phyloP scores from a whole-genome alignment of 1,284 basidiomycete species.

The Porogramme epimiltina region DNA sequence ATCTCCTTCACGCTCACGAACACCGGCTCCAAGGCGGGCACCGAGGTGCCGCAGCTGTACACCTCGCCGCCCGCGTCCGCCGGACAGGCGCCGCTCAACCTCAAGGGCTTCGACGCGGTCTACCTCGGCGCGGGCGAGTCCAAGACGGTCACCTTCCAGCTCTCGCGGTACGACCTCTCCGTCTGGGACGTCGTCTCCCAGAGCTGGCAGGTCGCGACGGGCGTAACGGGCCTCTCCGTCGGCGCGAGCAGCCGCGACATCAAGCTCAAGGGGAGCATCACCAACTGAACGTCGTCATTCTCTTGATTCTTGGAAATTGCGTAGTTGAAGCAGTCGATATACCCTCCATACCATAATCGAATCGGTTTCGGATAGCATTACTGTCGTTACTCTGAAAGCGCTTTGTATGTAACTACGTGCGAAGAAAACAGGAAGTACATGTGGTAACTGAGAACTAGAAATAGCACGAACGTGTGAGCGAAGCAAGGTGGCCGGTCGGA shows the following conservation, averaged over 20 bases:
- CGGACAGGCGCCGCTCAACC: slow-evolving; percentile 59
- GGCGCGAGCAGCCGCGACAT: slow-evolving; percentile 33
- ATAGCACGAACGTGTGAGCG: too few relatives aligned
- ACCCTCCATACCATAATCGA: too few relatives aligned
- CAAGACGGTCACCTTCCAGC: slow-evolving; percentile 48
- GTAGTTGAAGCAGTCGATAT: too few relatives aligned
- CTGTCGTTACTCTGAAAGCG: neutral
- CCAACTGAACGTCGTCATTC: slow-evolving; percentile 20
- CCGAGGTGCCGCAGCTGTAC: slow-evolving; percentile 64
- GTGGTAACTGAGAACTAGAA: too few relatives aligned
- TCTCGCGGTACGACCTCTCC: slow-evolving; percentile 63
- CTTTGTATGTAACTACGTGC: too few relatives aligned
- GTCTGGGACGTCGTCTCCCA: slow-evolving; percentile 31
- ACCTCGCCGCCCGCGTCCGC: slow-evolving; percentile 57
- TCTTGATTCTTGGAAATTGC: too few relatives aligned
- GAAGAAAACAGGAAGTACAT: too few relatives aligned
- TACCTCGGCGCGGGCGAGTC: slow-evolving; percentile 50
- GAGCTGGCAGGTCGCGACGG: slow-evolving; percentile 29
- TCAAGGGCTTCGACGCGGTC: slow-evolving; percentile 69
- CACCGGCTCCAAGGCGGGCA: slow-evolving; percentile 35
- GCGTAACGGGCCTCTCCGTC: slow-evolving; percentile 28
- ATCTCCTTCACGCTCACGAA: slow-evolving; percentile 38
- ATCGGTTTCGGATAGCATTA: slow-evolving; percentile 3
- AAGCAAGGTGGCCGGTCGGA: too few relatives aligned
- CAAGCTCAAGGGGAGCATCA: slow-evolving; percentile 34